Base-by-base conservation (phyloP, 2,329 filamentous ascomycete species). In the Lasiodiplodia gonubiensis region DNA sequence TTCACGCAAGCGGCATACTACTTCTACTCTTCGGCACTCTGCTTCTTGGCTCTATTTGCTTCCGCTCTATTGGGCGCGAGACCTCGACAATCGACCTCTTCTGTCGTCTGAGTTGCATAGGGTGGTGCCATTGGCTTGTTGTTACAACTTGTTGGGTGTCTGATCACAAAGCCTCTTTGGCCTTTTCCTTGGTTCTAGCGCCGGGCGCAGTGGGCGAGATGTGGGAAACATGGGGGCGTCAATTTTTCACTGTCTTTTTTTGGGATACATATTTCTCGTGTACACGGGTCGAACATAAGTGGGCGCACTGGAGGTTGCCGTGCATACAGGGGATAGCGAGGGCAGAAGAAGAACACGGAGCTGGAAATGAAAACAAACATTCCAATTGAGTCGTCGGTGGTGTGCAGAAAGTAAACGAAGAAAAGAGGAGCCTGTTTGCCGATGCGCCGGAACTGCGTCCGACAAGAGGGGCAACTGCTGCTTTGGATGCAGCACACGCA, bases 101-200 rank as follows among this genome's bases (percentile, higher is more conserved):
- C 10, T 57, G 25, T 51, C 49, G 30, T 27, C 25, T 11, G 42
- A 46, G 59, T 37, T 63, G 59, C 59, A 63, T 63, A 63, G 59
- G 59, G 59, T 51, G 59, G 59, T 63, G 46, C 59, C 59, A 30
- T 35, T 51, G 46, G 57, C 42, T 61, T 61, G 35, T 59, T 37
- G 18, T 30, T 30, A 27, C 27, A 37, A 49, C 46, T 48, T 37
- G 59, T 51, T 25, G 59, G 59, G 59, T 63, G 59, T 51, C 46
- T 63, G 59, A 63, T 39, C 59, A 57, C 42, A 49, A 18, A 42
- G 21, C 30, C 42, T 59, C 10, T 18, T 25, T n/a, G 42, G 42
- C 42, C 18, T 59, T 25, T 27, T 46, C 25, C 23, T 23, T 63
- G 23, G 8, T 51, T 33, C n/a, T 30, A 63, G 42, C 59, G 46